phyloP scores from a whole-genome alignment of 306 rosid genomes.

The Pyrus communis region DNA sequence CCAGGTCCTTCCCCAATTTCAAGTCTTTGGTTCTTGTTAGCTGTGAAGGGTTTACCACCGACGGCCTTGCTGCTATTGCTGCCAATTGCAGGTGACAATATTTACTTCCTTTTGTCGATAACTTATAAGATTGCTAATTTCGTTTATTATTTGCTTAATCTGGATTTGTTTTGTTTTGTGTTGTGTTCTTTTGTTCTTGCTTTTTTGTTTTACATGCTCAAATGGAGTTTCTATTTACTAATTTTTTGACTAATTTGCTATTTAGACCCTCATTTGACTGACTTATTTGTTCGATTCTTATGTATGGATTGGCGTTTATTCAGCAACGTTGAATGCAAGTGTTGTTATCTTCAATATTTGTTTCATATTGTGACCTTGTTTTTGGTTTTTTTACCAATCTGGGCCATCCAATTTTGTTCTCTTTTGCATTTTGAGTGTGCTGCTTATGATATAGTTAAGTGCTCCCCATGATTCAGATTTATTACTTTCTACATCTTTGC shows the following conservation, averaged over 20 bases:
- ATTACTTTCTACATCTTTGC: neutral
- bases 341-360: neutral
- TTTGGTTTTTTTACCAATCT: neutral
- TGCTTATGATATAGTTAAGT: neutral
- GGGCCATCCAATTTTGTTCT: neutral
- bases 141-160: neutral
- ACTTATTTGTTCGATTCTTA: neutral
- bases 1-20: conserved; percentile 61
- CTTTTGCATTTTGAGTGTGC: neutral
- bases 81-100: conserved; percentile 78
- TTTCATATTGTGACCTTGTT: neutral
- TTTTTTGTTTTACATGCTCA: neutral
- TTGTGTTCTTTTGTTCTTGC: neutral
- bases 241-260: neutral
- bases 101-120: neutral
- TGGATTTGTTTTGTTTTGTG: neutral
- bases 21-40: conserved; percentile 77
- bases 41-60: conserved; percentile 92
- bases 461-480: neutral
- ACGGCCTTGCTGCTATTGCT: conserved; percentile 85
- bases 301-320: neutral
- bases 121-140: neutral
- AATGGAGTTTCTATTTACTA: neutral
- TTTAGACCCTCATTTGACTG: neutral
- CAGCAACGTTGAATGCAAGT: neutral